Percentiles rank a stretch among this genome's conserved stretches.
These are phyloP conservation scores for Trichophaea hybrida DNA, from an alignment of 2,329 filamentous ascomycete species.

Conservation along the genomic window DNA sequence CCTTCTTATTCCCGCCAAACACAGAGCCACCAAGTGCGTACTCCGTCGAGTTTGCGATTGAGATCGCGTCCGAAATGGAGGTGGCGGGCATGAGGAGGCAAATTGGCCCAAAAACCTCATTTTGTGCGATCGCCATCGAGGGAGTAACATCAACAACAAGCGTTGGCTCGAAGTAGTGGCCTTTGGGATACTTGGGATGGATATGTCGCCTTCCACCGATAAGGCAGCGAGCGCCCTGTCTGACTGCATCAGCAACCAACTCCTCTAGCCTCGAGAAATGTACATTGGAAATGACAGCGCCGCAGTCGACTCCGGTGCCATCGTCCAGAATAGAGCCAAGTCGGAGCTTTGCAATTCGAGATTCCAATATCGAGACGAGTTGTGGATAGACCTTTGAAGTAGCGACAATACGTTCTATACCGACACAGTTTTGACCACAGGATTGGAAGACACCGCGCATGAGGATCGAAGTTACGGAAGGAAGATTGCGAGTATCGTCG, in stretches of 20 bases:
- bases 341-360: conserved; percentile 58
- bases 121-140: conserved; percentile 71
- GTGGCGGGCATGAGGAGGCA: conserved; percentile 68
- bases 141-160: conserved; percentile 79
- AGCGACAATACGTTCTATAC: conserved; percentile 83
- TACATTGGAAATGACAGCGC: conserved; percentile 72
- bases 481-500: conserved; percentile 58
- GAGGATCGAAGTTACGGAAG: conserved; percentile 63
- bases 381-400: conserved; percentile 60
- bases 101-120: conserved; percentile 86
- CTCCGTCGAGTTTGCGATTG: conserved; percentile 65
- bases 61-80: conserved; percentile 52
- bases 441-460: conserved; percentile 91
- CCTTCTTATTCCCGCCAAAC: conserved; percentile 55
- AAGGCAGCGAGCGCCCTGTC: conserved; percentile 63
- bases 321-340: conserved; percentile 54
- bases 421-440: conserved; percentile 93
- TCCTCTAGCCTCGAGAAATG: conserved; percentile 62
- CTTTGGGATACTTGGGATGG: conserved; percentile 60
- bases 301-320: conserved; percentile 53
- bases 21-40: conserved; percentile 84
- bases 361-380: conserved; percentile 55
- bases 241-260: conserved; percentile 63
- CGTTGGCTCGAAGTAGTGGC: conserved; percentile 87
- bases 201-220: conserved; percentile 57